Conservation (phyloP, 139 green algal genomes). For the Tetraselmis striata region DNA sequence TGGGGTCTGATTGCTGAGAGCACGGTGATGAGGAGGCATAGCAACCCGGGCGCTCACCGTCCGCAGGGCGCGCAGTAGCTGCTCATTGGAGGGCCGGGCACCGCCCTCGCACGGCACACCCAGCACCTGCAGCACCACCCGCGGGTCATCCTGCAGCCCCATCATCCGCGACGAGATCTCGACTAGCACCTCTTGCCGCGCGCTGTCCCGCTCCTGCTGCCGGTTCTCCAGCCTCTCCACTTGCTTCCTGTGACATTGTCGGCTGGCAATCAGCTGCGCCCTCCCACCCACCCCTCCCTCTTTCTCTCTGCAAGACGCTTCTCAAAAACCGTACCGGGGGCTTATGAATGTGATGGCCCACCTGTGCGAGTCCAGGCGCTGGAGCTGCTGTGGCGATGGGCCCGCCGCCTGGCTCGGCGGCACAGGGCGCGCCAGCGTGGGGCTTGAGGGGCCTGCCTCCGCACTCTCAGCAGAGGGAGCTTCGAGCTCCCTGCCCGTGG, state of each 20-base stretch:
- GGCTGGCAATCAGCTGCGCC: background rate
- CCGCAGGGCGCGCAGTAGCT: background rate
- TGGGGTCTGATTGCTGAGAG: too few species aligned
- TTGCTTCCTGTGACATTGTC: background rate
- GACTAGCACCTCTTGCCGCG: background rate
- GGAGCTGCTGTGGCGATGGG: background rate
- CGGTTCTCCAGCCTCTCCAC: background rate
- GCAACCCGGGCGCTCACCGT: too few species aligned
- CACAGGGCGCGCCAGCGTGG: too few species aligned
- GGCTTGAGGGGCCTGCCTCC: too few species aligned
- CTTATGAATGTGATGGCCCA: too few species aligned
- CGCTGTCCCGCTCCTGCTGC: background rate
- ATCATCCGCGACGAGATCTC: background rate
- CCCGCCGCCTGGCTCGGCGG: too few species aligned
- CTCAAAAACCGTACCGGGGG: background rate
- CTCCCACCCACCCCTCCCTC: background rate
- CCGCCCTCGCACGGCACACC: background rate
- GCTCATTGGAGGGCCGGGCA: background rate
- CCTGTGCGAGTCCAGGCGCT: background rate
- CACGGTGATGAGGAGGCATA: too few species aligned
- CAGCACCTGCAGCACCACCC: background rate
- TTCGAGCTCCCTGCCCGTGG: too few species aligned
- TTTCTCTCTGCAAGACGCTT: background rate
- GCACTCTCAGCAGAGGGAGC: too few species aligned
- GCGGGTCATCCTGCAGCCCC: background rate